These are phyloP conservation scores for Colletotrichum sp. DNA, from an alignment of 2,329 filamentous ascomycete species.

Conservation along the genomic window DNA sequence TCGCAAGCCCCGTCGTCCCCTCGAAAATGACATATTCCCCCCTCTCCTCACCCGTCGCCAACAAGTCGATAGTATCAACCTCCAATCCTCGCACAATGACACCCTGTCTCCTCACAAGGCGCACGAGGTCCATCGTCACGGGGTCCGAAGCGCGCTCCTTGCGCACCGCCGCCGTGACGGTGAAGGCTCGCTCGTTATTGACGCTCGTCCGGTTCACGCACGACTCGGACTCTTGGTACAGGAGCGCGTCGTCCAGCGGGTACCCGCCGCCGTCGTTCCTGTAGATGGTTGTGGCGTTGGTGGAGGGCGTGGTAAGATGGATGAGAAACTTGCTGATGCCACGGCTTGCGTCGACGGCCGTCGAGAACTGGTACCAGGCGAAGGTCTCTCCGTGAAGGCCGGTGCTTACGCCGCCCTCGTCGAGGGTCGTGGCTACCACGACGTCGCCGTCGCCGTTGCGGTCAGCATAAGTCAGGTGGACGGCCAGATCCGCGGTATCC, in stretches of 20 bases:
- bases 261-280: constrained; percentile 33
- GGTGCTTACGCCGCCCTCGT: constrained; percentile 23
- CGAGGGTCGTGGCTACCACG: not conserved
- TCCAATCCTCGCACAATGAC: constrained; percentile 3
- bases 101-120: constrained; percentile 14
- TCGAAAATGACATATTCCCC: constrained; percentile 5
- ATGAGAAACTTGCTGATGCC: constrained; percentile 37
- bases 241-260: constrained; percentile 29
- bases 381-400: constrained; percentile 32
- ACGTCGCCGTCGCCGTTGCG: constrained; percentile 16
- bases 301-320: constrained; percentile 27
- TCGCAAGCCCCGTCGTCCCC: constrained; percentile 8
- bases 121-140: constrained; percentile 10
- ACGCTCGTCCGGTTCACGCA: constrained; percentile 25
- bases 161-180: constrained; percentile 15
- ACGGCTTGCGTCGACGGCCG: constrained; percentile 24
- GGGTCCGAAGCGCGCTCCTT: not conserved
- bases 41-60: not conserved
- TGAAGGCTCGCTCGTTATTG: constrained; percentile 10
- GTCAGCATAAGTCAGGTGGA: constrained; percentile 18
- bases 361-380: constrained; percentile 33
- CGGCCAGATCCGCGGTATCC: constrained; percentile 16
- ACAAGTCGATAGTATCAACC: constrained; percentile 9
- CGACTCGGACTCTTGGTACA: constrained; percentile 30
- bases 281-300: constrained; percentile 25